phyloP scores from a whole-genome alignment of 2,329 filamentous ascomycete genomes.

The Myriangium duriaei region DNA sequence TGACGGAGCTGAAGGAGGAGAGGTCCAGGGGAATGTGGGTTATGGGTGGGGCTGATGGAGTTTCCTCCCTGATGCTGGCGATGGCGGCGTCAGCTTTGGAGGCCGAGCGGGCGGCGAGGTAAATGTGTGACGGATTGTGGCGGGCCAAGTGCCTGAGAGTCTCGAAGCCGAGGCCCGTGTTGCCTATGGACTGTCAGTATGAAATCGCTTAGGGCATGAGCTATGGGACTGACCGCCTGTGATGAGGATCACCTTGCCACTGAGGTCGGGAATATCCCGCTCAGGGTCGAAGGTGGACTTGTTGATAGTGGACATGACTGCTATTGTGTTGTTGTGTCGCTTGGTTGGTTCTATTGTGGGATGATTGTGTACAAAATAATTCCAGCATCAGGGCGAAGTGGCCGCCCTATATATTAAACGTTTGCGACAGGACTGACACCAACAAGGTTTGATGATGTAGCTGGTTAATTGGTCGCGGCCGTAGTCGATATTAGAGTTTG shows the following conservation, averaged over 20 bases:
- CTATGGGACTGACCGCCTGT: slow-evolving; percentile 6
- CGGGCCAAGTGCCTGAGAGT: no score
- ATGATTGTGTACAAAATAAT: no score
- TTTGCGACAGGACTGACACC: no score
- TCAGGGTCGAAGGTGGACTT: slow-evolving; percentile 19
- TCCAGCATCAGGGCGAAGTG: no score
- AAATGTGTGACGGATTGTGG: slow-evolving; percentile 29
- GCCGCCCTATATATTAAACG: no score
- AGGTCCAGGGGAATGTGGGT: slow-evolving; percentile 26
- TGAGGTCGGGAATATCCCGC: slow-evolving; percentile 21
- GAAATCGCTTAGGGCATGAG: no score
- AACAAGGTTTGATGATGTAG: no score
- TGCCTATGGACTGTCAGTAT: slow-evolving; percentile 21
- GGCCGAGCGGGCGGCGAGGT: slow-evolving; percentile 27
- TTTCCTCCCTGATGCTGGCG: slow-evolving; percentile 25
- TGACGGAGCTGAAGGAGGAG: slow-evolving; percentile 27
- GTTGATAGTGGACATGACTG: no score
- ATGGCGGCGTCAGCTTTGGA: slow-evolving; percentile 21
- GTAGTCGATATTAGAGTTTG: no score
- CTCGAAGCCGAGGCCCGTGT: slow-evolving; percentile 34
- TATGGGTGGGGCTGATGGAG: slow-evolving; percentile 20
- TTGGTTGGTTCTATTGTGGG: no score
- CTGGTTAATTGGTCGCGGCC: no score
- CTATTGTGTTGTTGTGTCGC: no score
- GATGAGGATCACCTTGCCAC: slow-evolving; percentile 19